phyloP scores from a whole-genome alignment of 1,284 basidiomycete genomes.

The Moesziomyces parantarcticus region DNA sequence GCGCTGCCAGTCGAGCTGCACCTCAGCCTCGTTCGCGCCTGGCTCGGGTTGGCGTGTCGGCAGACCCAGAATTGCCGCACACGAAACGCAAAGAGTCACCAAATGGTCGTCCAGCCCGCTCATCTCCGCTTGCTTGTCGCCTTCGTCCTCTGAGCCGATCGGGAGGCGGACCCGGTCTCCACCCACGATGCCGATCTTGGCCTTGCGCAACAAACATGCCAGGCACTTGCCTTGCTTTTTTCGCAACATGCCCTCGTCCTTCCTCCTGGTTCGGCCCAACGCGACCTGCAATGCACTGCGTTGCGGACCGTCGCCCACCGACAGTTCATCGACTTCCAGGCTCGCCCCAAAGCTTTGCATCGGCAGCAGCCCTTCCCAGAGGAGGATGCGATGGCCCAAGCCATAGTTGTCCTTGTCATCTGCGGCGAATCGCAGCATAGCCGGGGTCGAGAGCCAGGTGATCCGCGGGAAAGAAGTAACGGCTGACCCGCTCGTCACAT shows the following conservation, averaged over 20 bases:
- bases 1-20: constrained; percentile 27
- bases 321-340: not conserved
- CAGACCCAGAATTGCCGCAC: constrained; percentile 35
- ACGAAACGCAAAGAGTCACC: constrained; percentile 28
- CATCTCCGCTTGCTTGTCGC: constrained; percentile 1
- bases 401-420: constrained; percentile 33
- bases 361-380: constrained; percentile 13
- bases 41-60: constrained; percentile 5
- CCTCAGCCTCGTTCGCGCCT: not conserved
- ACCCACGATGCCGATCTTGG: constrained; percentile 41
- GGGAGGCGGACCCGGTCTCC: constrained; percentile 30
- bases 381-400: constrained; percentile 40
- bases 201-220: constrained; percentile 38
- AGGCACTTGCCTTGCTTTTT: constrained; percentile 43
- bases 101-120: constrained; percentile 35
- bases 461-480: constrained; percentile 25
- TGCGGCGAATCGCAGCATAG: constrained; percentile 42
- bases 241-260: constrained; percentile 29
- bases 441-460: constrained; percentile 34
- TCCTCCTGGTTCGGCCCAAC: constrained; percentile 16
- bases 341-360: not conserved
- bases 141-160: not conserved
- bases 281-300: constrained; percentile 15
- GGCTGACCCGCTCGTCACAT: not conserved
- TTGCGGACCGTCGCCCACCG: not conserved